Evolutionary conservation across 1,284 basidiomycete species (phyloP).

Genomic region (Trichosporon sp.): DNA sequence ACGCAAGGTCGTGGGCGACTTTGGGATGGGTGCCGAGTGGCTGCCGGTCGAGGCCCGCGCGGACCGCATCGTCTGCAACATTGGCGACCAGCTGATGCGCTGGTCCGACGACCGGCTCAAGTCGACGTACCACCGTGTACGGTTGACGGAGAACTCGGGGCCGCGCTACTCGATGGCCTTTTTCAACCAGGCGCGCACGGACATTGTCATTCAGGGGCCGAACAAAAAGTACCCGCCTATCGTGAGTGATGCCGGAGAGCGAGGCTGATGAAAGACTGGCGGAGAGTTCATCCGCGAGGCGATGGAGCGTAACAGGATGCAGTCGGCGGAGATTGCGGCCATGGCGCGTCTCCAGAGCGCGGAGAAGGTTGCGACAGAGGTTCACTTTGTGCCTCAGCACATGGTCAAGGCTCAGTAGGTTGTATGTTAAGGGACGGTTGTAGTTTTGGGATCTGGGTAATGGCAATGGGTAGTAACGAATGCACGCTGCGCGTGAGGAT

Average conservation of each 20-base stretch:
- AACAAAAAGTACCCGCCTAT: constrained; percentile 42
- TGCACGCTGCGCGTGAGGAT: too few relatives aligned
- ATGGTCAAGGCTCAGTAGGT: constrained; percentile 18
- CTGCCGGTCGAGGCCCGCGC: constrained; percentile 40
- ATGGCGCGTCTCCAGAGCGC: constrained; percentile 29
- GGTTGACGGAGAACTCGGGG: constrained; percentile 36
- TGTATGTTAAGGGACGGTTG: background rate
- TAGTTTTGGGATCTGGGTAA: background rate
- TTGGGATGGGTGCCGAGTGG: constrained; percentile 44
- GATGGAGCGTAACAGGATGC: constrained; percentile 41
- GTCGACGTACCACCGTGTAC: constrained; percentile 45
- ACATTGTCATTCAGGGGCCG: constrained; percentile 42
- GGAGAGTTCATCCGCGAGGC: constrained; percentile 42
- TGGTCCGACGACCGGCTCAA: constrained; percentile 47
- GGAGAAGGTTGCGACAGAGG: constrained; percentile 32
- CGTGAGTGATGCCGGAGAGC: constrained; percentile 31
- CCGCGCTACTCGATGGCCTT: constrained; percentile 45
- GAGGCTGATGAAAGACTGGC: constrained; percentile 26
- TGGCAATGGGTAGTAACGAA: background rate
- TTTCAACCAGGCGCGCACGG: constrained; percentile 44
- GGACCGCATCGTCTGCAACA: constrained; percentile 47
- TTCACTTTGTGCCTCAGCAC: constrained; percentile 43
- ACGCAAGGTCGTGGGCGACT: constrained; percentile 44
- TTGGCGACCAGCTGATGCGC: constrained; percentile 44
- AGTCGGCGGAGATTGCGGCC: constrained; percentile 38